These are phyloP conservation scores for Tardiomyces depauwii DNA, from an alignment of 1,139 yeast genomes.

Conservation along the genomic window DNA sequence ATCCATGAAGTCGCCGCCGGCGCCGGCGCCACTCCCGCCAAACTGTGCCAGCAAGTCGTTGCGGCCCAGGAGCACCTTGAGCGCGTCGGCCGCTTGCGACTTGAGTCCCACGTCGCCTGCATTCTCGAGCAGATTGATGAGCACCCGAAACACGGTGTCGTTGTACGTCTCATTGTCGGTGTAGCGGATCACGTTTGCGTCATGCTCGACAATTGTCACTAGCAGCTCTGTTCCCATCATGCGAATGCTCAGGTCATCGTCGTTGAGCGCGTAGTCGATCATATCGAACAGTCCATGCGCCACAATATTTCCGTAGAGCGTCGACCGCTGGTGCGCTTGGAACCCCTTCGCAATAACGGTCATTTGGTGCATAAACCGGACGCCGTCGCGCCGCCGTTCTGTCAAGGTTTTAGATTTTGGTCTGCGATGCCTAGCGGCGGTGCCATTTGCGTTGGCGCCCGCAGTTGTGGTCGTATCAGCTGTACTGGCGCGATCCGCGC, in stretches of 20 bases:
- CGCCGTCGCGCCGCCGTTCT: conserved; percentile 46
- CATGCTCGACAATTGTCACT: conserved; percentile 75
- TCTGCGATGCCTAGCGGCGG: conserved; percentile 2
- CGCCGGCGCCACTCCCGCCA: conserved; percentile 1
- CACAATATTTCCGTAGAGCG: conserved; percentile 54
- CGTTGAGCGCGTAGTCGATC: conserved; percentile 60
- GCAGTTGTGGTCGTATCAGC: no score
- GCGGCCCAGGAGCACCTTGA: conserved; percentile 61
- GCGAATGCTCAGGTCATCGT: conserved; percentile 39
- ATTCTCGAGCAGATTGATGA: conserved; percentile 49
- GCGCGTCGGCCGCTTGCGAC: conserved; percentile 75
- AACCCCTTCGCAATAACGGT: conserved; percentile 62
- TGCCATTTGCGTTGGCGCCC: conserved; percentile 12
- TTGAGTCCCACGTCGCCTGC: conserved; percentile 65
- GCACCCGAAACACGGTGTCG: conserved; percentile 38
- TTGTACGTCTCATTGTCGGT: conserved; percentile 5
- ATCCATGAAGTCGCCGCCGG: conserved; percentile 2
- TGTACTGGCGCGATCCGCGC: no score
- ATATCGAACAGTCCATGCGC: conserved; percentile 60
- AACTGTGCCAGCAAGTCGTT: conserved; percentile 11
- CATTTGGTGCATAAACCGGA: conserved; percentile 71
- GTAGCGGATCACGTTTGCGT: conserved; percentile 45
- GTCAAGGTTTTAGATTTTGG: background rate
- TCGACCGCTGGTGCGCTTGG: conserved; percentile 51
- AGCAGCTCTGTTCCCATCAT: conserved; percentile 75